Base-by-base conservation (phyloP, 331 rosid species). In the Prunus yedoensis region DNA sequence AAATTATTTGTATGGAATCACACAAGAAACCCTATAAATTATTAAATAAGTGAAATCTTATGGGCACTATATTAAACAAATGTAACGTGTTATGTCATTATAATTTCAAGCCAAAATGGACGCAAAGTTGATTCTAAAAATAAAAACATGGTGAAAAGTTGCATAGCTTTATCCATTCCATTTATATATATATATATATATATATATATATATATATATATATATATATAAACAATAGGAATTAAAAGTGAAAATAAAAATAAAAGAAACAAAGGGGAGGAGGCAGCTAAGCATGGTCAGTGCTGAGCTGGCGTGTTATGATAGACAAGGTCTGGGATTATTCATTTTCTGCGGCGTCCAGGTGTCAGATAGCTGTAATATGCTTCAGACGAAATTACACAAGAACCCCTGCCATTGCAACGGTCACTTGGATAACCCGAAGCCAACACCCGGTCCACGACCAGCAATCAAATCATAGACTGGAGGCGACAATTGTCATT, bases 341-440 rank as follows among this genome's bases (percentile, higher is more conserved):
- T 74, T 64, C 78, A 38, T 54, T 70, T 59, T 38, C 68, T 75
- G 83, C 74, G 73, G 79, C 82, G 18, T 86, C 90, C 97, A 92
- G 91, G 82, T 88, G 91, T 80, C 89, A 13, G 23, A 90, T 88
- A 90, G 97, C 96, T 92, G 93, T 85, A 80, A 60, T 57, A 79
- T 73, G 73, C 83, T 66, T 62, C 0, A 2, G 1, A 0, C 2
- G 0, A 68, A 88, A 72, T 82, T 82, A 86, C 89, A 15, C 32
- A 35, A 83, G 0, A 28, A 41, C 68, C 71, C 83, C 58, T 54
- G 11, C 18, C 27, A 21, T 57, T 21, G 30, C 63, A 57, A 57
- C 63, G 63, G 63, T 57, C 63, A 57, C 30, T 21, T 57, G 16
- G 23, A 3, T 5, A 20, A 10, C 3, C 2, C 27, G 32, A 38